Conservation (phyloP, 495 filamentous ascomycete genomes). For the Delitschia confertaspora region DNA sequence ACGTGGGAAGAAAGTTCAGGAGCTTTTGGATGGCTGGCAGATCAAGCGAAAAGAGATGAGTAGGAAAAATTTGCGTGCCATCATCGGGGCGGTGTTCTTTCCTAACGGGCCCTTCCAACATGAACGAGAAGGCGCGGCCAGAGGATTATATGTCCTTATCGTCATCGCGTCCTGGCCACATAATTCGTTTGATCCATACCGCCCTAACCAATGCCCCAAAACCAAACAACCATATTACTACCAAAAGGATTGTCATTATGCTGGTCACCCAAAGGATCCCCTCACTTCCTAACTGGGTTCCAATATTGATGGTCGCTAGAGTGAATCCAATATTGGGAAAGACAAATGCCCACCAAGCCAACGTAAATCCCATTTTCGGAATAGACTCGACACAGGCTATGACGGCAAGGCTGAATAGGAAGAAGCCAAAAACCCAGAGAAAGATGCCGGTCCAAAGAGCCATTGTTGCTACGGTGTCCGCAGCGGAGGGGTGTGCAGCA, state of each 20-base stretch:
- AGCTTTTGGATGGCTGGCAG: no score
- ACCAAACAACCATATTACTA: constrained; percentile 51
- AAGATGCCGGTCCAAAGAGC: constrained; percentile 50
- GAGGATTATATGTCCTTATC: constrained; percentile 21
- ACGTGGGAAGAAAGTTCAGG: no score
- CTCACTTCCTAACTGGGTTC: constrained; percentile 36
- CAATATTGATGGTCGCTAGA: constrained; percentile 37
- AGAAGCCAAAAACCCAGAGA: constrained; percentile 61
- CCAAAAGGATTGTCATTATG: constrained; percentile 47
- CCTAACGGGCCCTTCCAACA: no score
- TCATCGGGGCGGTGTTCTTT: no score
- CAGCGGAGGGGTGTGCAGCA: constrained; percentile 17
- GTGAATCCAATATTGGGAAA: constrained; percentile 54
- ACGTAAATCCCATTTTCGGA: constrained; percentile 43
- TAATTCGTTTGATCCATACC: constrained; percentile 6
- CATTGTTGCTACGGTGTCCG: constrained; percentile 41
- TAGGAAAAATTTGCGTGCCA: no score
- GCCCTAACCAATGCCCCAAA: constrained; percentile 45
- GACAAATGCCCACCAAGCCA: constrained; percentile 51
- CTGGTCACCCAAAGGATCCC: constrained; percentile 41
- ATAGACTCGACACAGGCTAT: constrained; percentile 45
- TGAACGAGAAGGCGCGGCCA: no score
- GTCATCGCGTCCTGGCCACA: constrained; percentile 23
- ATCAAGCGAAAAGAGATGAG: no score
- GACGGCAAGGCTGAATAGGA: constrained; percentile 58